phyloP scores from a whole-genome alignment of 148 eudicot species.

The Heliamphora exappendiculata region DNA sequence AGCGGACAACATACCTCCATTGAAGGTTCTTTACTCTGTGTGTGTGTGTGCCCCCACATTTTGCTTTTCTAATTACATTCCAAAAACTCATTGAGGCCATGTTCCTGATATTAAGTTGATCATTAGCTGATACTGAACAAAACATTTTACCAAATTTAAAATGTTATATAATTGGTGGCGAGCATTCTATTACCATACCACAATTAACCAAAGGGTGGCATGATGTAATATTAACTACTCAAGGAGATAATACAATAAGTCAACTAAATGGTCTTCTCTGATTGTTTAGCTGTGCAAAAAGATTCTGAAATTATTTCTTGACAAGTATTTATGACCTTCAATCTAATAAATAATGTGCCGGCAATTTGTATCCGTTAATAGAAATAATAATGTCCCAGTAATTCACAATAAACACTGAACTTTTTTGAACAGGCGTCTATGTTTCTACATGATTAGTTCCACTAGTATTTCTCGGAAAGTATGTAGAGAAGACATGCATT shows the following conservation, averaged over 20 bases:
- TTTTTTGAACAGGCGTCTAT: not conserved
- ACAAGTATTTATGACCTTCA: too few relatives aligned
- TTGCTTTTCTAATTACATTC: not conserved
- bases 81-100: not conserved
- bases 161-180: not conserved
- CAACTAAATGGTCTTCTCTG: not conserved
- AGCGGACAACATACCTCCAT: conserved; percentile 66
- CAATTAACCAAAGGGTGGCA: not conserved
- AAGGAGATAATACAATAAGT: not conserved
- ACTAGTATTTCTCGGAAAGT: not conserved
- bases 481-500: not conserved
- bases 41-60: not conserved
- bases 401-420: not conserved
- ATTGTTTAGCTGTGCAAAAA: too few relatives aligned
- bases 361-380: not conserved
- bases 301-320: too few relatives aligned
- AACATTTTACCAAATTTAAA: not conserved
- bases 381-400: not conserved
- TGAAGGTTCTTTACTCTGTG: conserved; percentile 36
- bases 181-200: not conserved
- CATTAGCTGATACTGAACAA: not conserved
- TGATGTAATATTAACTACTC: too few relatives aligned
- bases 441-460: not conserved
- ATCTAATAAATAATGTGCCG: too few relatives aligned
- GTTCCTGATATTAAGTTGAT: not conserved